These are phyloP conservation scores for Catenaria anguillulae DNA, from an alignment of 371 early-diverging fungal genomes.

Conservation along the genomic window DNA sequence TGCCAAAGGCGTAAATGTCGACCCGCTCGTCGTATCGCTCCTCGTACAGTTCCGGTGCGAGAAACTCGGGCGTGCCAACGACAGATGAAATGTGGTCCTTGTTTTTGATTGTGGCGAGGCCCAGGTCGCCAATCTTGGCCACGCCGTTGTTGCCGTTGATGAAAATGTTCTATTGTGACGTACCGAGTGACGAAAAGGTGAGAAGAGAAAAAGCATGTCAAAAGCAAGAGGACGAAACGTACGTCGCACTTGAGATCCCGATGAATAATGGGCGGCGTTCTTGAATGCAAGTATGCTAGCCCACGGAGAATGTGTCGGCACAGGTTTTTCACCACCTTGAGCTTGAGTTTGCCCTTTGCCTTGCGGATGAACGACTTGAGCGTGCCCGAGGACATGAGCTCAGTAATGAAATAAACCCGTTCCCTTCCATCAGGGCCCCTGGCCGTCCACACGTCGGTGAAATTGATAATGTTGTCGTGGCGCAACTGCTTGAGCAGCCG, in stretches of 20 bases:
- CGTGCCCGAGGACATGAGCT: constrained; percentile 85
- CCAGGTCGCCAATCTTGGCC: constrained; percentile 84
- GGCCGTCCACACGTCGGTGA: constrained; percentile 49
- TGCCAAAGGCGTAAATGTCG: constrained; percentile 87
- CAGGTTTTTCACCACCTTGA: constrained; percentile 66
- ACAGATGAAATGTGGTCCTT: constrained; percentile 43
- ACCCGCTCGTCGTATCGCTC: constrained; percentile 79
- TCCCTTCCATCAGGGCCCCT: constrained; percentile 42
- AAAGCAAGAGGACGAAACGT: no score
- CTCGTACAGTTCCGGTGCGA: constrained; percentile 85
- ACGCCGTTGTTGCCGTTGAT: constrained; percentile 57
- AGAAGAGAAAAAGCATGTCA: no score
- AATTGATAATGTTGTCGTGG: constrained; percentile 39
- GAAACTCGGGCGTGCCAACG: constrained; percentile 74
- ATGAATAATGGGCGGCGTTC: constrained; percentile 75
- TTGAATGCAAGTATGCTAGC: constrained; percentile 63
- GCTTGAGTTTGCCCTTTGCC: constrained; percentile 47
- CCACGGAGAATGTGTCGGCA: constrained; percentile 65
- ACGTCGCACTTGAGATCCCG: constrained; percentile 59
- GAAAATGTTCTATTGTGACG: neutral
- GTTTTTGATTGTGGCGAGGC: constrained; percentile 49
- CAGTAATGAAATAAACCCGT: constrained; percentile 73
- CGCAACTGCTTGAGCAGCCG: constrained; percentile 46
- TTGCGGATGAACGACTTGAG: constrained; percentile 60
- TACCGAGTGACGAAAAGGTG: neutral